Evolutionary conservation across 129 eudicot species (phyloP).

Genomic region (Centrapalus pauciflorus): DNA sequence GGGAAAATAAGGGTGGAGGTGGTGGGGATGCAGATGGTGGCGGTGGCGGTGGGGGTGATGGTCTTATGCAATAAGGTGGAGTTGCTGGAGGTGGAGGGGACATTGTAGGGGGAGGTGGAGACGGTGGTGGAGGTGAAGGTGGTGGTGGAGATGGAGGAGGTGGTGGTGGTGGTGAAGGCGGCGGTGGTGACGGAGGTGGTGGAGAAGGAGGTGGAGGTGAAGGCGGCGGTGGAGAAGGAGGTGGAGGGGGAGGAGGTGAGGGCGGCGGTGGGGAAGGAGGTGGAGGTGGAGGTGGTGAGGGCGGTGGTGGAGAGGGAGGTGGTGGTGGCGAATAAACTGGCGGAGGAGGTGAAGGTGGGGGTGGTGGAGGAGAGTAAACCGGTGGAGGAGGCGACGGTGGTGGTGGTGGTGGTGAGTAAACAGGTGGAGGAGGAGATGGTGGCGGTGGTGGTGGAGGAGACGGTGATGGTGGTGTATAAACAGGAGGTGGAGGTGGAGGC

Average conservation of each 20-base stretch:
- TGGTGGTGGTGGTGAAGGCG: slow-evolving; percentile 32
- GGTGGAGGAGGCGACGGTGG: slow-evolving; percentile 46
- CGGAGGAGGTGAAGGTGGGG: slow-evolving; percentile 33
- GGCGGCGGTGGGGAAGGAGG: slow-evolving; percentile 44
- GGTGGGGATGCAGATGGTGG: slow-evolving; percentile 20
- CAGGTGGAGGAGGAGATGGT: slow-evolving; percentile 27
- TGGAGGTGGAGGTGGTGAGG: slow-evolving; percentile 24
- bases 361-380: slow-evolving; percentile 26
- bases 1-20: slow-evolving; percentile 26
- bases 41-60: slow-evolving; percentile 33
- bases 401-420: slow-evolving; percentile 32
- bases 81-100: slow-evolving; percentile 43
- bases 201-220: slow-evolving; percentile 30
- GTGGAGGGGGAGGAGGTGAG: slow-evolving; percentile 26
- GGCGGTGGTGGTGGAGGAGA: slow-evolving; percentile 26
- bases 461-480: slow-evolving; percentile 33
- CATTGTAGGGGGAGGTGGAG: slow-evolving; percentile 24
- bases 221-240: slow-evolving; percentile 7
- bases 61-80: slow-evolving; percentile 22
- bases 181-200: slow-evolving; percentile 21
- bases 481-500: slow-evolving; percentile 30
- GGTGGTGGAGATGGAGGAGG: slow-evolving; percentile 29
- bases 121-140: slow-evolving; percentile 2
- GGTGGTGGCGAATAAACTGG: slow-evolving; percentile 31
- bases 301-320: slow-evolving; percentile 13